Evolutionary conservation across 2,329 filamentous ascomycete species (phyloP).

Genomic region (Colletotrichum cordylinicola): DNA sequence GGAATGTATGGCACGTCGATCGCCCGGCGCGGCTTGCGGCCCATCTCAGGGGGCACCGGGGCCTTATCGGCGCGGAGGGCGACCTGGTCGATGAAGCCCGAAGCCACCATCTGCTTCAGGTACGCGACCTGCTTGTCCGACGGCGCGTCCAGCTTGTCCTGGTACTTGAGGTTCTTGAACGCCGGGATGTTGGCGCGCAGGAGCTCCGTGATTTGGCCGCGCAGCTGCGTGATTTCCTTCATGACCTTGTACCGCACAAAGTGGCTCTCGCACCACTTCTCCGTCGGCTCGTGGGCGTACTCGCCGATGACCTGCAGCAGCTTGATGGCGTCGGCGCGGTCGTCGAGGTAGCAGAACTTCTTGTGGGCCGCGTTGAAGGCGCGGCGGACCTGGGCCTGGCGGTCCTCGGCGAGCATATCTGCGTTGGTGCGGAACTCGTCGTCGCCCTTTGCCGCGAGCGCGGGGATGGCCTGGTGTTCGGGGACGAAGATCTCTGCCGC

Average conservation of each 20-base stretch:
- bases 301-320: slow-evolving; percentile 87
- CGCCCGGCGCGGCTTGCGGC: slow-evolving; percentile 78
- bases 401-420: slow-evolving; percentile 75
- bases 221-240: slow-evolving; percentile 83
- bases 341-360: slow-evolving; percentile 81
- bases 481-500: slow-evolving; percentile 88
- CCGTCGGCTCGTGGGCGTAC: slow-evolving; percentile 76
- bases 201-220: slow-evolving; percentile 82
- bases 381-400: slow-evolving; percentile 66
- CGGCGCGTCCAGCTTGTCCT: slow-evolving; percentile 63
- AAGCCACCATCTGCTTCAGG: slow-evolving; percentile 89
- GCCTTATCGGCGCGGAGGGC: slow-evolving; percentile 91
- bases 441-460: slow-evolving; percentile 51
- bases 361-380: slow-evolving; percentile 75
- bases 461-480: slow-evolving; percentile 76
- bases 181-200: slow-evolving; percentile 75
- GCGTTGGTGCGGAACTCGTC: slow-evolving; percentile 64
- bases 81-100: slow-evolving; percentile 93
- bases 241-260: slow-evolving; percentile 90
- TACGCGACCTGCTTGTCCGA: slow-evolving; percentile 75
- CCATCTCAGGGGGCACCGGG: slow-evolving; percentile 70
- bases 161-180: slow-evolving; percentile 62
- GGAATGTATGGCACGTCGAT: slow-evolving; percentile 93
- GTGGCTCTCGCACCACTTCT: slow-evolving; percentile 79
- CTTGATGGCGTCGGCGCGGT: slow-evolving; percentile 87